Conservation (phyloP, 139 green algal species). For the Picochlorum sp. region DNA sequence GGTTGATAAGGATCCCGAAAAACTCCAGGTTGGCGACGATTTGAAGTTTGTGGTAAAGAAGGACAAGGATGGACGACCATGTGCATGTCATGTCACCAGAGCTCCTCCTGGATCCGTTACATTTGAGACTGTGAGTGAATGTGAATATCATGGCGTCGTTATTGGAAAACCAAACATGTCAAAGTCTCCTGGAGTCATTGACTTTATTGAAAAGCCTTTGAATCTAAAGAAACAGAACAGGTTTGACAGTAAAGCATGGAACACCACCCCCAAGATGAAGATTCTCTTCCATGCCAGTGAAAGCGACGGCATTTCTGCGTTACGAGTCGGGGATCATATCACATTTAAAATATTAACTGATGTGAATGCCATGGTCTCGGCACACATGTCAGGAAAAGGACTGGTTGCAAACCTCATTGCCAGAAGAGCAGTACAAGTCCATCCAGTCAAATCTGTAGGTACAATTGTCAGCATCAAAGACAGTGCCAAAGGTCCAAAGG, state of each 20-base stretch:
- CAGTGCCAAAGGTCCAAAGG: conserved; percentile 5
- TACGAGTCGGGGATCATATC: conserved; percentile 28
- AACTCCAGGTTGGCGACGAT: conserved; percentile 31
- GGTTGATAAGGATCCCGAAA: conserved; percentile 6
- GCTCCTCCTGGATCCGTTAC: conserved; percentile 26
- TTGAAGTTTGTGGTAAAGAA: conserved; percentile 34
- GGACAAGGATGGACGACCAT: conserved; percentile 24
- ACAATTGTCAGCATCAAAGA: conserved; percentile 5
- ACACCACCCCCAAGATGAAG: not conserved
- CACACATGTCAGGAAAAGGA: conserved; percentile 8
- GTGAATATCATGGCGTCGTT: conserved; percentile 20
- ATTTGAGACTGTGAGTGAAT: conserved; percentile 30
- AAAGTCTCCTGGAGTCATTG: conserved; percentile 29
- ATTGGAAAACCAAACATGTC: conserved; percentile 16
- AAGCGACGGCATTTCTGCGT: not conserved
- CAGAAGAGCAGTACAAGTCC: conserved; percentile 30
- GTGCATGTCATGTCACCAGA: conserved; percentile 17
- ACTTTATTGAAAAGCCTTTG: conserved; percentile 15
- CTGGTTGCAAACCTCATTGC: conserved; percentile 15
- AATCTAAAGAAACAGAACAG: not conserved
- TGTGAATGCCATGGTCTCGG: conserved; percentile 18
- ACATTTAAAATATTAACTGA: conserved; percentile 34
- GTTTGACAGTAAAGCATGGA: not conserved
- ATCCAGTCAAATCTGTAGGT: conserved; percentile 9
- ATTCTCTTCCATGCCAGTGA: conserved; percentile 3